Evolutionary conservation across 2,329 filamentous ascomycete species (phyloP), one percentile per base, ranked within the genome.

Genomic region (Conoideocrella luteorostrata): DNA sequence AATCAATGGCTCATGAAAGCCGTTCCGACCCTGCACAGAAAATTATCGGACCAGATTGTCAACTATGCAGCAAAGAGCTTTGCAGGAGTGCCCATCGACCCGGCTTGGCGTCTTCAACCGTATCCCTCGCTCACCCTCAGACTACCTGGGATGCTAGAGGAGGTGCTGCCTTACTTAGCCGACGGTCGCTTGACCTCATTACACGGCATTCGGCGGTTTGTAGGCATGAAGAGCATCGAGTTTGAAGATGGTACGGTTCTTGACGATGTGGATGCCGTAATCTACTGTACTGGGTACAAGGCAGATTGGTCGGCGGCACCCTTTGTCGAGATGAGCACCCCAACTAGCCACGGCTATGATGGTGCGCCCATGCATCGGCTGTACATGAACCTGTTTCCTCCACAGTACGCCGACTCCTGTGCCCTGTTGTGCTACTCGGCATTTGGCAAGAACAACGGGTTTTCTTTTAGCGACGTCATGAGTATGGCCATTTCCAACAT

Each of bases 341-440:
- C 54, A 3, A 29, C 45, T 6, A 35, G 44, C 3, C 39, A 52
- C 5, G 54, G 56, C 2, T 61, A 61, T 10, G 55, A 52, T 5
- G 59, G 58, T 4, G 55, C 54, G 28, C 47, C 55, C 0, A 55
- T 66, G 1, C 54, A 58, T 2, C 49, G 58, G 3, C 48, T 70
- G 0, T 70, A 65, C 41, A 62, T 63, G 45, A 68, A 68, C 47
- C 54, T 67, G 3, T 68, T 70, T 47, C 64, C 65, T 1, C 59
- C 64, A 49, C 9, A 56, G 13, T 58, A 67, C 23, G 61, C 64
- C 1, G 56, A 65, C 24, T 67, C 63, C 12, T 52, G 67, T 13
- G 64, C 60, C 0, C 56, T 68, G 23, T 48, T 65, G 1, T 57
- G 57, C 24, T 53, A 60, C 37, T 59, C 57, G 12, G 50, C 52